Percentiles rank a stretch among this genome's conserved stretches.
phyloP scores from a whole-genome alignment of 176 grass and related monocot species.

The Oryza punctata region DNA sequence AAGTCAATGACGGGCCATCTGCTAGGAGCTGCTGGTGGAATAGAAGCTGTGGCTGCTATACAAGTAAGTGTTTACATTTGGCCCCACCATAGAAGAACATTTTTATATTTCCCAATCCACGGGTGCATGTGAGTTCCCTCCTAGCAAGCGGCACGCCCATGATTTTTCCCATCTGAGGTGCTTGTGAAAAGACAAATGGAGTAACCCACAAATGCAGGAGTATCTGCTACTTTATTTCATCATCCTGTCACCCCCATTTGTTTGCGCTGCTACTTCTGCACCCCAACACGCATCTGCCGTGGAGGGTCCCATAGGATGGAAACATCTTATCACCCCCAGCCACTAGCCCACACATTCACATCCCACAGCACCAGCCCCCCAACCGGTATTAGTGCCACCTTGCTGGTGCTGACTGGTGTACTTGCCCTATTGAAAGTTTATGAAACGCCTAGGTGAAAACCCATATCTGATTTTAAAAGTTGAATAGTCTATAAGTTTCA shows the following conservation, averaged over 20 bases:
- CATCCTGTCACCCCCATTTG: background rate
- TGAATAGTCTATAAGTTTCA: background rate
- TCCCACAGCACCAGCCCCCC: background rate
- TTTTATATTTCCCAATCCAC: background rate
- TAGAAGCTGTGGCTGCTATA: constrained; percentile 91
- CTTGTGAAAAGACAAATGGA: background rate
- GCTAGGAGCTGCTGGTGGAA: constrained; percentile 87
- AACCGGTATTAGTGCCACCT: background rate
- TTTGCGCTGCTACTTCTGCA: background rate
- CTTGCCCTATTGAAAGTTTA: background rate
- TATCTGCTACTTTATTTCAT: background rate
- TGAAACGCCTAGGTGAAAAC: background rate
- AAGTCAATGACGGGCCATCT: constrained; percentile 99
- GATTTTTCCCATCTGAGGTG: background rate
- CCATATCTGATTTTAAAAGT: background rate
- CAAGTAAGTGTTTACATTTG: constrained; percentile 55
- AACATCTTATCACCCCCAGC: background rate
- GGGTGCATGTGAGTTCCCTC: background rate
- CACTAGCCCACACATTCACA: background rate
- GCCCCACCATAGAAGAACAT: background rate
- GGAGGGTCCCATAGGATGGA: background rate
- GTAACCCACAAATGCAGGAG: background rate
- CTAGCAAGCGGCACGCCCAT: background rate
- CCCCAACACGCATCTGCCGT: background rate
- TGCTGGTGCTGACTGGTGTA: background rate